A percentile compares a stretch with the other conserved stretches of the same genome.
Conservation (phyloP, 805 yeast genomes). For the Peterozyma toletana region DNA sequence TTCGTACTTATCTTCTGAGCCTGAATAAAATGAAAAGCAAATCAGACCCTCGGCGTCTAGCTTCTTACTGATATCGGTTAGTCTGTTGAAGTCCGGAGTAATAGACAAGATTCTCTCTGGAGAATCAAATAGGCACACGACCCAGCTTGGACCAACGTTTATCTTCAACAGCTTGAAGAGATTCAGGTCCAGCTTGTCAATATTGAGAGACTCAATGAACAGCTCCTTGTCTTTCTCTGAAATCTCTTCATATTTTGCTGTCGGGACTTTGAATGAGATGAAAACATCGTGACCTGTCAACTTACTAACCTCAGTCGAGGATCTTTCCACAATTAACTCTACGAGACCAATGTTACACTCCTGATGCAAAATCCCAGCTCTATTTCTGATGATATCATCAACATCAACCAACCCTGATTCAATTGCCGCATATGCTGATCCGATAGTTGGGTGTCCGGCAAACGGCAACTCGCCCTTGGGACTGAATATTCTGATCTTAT, state of each 20-base stretch:
- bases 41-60: conserved; percentile 27
- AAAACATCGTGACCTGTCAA: conserved; percentile 13
- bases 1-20: conserved; percentile 21
- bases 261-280: conserved; percentile 22
- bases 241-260: conserved; percentile 3
- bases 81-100: conserved; percentile 21
- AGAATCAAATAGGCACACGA: conserved; percentile 24
- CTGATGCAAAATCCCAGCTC: conserved; percentile 23
- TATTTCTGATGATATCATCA: conserved; percentile 17
- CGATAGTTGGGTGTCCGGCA: conserved; percentile 62
- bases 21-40: conserved; percentile 27
- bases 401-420: conserved; percentile 20
- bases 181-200: conserved; percentile 3
- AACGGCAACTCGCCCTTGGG: conserved; percentile 43
- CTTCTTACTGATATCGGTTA: conserved; percentile 14
- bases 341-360: conserved; percentile 40
- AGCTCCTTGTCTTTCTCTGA: conserved; percentile 6
- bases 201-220: not conserved
- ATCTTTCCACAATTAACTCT: conserved; percentile 14
- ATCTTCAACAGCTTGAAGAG: conserved; percentile 18
- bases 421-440: conserved; percentile 38
- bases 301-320: too few relatives aligned
- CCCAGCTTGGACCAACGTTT: conserved; percentile 43
- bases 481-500: conserved; percentile 42
- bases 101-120: conserved; percentile 25